Evolutionary conservation across 2,329 filamentous ascomycete genomes (phyloP).

Genomic region (Fusarium tupiense): DNA sequence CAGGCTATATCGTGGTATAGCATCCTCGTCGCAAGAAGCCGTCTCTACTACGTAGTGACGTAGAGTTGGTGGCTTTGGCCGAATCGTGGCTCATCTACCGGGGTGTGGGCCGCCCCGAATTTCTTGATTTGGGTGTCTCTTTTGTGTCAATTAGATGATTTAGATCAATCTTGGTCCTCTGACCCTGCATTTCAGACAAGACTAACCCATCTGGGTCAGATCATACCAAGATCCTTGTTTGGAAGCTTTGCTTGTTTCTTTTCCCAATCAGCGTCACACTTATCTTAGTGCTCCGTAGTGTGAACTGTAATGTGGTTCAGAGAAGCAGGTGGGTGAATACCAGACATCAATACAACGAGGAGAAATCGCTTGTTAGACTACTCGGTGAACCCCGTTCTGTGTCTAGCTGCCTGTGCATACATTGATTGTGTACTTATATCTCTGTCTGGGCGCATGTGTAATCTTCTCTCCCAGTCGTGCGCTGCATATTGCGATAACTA

Average conservation of each 20-base stretch:
- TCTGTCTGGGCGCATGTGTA: not conserved
- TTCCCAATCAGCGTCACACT: conserved; percentile 29
- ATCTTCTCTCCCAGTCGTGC: not conserved
- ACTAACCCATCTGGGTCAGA: not conserved
- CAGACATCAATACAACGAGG: conserved; percentile 4
- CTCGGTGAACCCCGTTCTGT: not conserved
- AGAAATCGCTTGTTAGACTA: not conserved
- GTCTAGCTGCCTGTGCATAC: not conserved
- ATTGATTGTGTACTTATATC: not conserved
- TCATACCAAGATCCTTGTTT: conserved; percentile 19
- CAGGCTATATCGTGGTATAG: conserved; percentile 14
- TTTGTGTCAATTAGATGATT: conserved; percentile 9
- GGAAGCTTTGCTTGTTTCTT: conserved; percentile 5
- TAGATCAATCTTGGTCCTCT: not conserved
- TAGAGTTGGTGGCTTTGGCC: conserved; percentile 40
- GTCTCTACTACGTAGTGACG: conserved; percentile 36
- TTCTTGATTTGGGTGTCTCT: conserved; percentile 35
- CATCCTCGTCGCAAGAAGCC: conserved; percentile 29
- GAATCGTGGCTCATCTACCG: conserved; percentile 34
- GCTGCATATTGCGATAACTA: conserved; percentile 18
- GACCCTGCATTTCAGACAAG: conserved; percentile 18
- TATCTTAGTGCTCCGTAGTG: conserved; percentile 18
- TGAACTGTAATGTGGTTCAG: conserved; percentile 10
- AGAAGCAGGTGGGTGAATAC: not conserved
- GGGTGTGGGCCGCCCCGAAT: conserved; percentile 29